phyloP scores from a whole-genome alignment of 1,284 basidiomycete genomes.

The Fereydounia khargensis region DNA sequence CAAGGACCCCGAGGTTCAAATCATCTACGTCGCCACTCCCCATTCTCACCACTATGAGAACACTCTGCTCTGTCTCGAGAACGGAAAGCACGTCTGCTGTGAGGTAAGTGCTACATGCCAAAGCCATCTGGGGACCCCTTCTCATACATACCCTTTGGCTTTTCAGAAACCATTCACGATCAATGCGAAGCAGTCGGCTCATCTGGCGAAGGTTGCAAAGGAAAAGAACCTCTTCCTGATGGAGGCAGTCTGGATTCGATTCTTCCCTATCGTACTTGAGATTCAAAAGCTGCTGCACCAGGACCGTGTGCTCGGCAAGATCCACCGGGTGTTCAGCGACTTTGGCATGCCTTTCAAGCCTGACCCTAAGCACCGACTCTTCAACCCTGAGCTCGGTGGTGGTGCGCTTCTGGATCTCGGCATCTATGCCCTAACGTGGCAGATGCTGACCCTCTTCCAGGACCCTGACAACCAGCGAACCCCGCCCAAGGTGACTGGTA shows the following conservation, averaged over 20 bases:
- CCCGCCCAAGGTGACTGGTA: conserved; percentile 60
- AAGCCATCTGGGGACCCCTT: conserved; percentile 1
- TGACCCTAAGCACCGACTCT: conserved; percentile 70
- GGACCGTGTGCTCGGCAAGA: conserved; percentile 27
- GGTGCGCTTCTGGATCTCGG: conserved; percentile 75
- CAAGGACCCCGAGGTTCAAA: conserved; percentile 65
- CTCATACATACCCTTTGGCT: too few species aligned
- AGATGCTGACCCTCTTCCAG: conserved; percentile 32
- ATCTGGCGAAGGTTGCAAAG: conserved; percentile 71
- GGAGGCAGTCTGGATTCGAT: conserved; percentile 47
- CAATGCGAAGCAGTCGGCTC: conserved; percentile 61
- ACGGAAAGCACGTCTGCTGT: conserved; percentile 72
- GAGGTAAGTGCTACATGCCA: too few species aligned
- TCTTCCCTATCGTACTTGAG: conserved; percentile 40
- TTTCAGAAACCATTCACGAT: conserved; percentile 61
- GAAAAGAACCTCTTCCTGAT: conserved; percentile 43
- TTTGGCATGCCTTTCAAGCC: conserved; percentile 23
- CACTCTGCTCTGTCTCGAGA: conserved; percentile 71
- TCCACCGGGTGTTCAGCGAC: conserved; percentile 32
- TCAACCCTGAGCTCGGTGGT: conserved; percentile 77
- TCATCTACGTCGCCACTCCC: conserved; percentile 68
- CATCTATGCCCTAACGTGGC: conserved; percentile 55
- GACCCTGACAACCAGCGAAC: conserved; percentile 62
- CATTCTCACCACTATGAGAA: conserved; percentile 81
- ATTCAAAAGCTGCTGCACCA: conserved; percentile 32